Percentiles rank a stretch among this genome's conserved stretches.
phyloP scores from a whole-genome alignment of 352 stramenopile species.

The Phytophthora europaea region DNA sequence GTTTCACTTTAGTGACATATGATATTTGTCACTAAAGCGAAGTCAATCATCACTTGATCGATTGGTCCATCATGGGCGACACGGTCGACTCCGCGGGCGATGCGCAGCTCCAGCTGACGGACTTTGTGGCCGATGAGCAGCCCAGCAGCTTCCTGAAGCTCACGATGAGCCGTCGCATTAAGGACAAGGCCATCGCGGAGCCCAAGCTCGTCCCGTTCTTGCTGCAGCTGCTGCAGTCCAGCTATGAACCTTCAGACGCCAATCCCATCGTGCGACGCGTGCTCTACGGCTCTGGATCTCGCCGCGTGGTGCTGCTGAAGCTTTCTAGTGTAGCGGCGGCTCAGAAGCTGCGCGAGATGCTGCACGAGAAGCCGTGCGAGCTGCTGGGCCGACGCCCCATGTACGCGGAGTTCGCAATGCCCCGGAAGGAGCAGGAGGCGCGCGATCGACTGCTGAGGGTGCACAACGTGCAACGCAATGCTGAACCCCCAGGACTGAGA shows the following conservation, averaged over 20 bases:
- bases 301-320: conserved; percentile 62
- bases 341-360: conserved; percentile 41
- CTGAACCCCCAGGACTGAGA: conserved; percentile 44
- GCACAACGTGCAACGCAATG: conserved; percentile 62
- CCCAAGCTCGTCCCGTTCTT: conserved; percentile 64
- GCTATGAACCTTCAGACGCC: conserved; percentile 1
- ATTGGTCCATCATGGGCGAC: neutral
- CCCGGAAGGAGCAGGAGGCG: conserved; percentile 72
- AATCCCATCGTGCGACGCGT: conserved; percentile 50
- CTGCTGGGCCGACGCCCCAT: conserved; percentile 66
- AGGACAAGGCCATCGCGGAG: conserved; percentile 58
- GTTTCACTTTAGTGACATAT: too few species aligned
- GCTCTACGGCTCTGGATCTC: conserved; percentile 66
- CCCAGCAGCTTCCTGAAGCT: conserved; percentile 71
- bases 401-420: conserved; percentile 81
- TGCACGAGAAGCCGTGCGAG: conserved; percentile 72
- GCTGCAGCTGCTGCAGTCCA: conserved; percentile 32
- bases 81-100: neutral
- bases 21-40: conserved; percentile 6
- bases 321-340: conserved; percentile 23
- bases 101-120: conserved; percentile 35
- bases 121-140: conserved; percentile 63
- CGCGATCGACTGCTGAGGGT: conserved; percentile 70
- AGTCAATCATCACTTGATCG: neutral
- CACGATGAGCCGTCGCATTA: conserved; percentile 80